Evolutionary conservation across 495 filamentous ascomycete genomes (phyloP), one percentile per base, ranked within the genome.

Genomic region (Xylaria acuta): DNA sequence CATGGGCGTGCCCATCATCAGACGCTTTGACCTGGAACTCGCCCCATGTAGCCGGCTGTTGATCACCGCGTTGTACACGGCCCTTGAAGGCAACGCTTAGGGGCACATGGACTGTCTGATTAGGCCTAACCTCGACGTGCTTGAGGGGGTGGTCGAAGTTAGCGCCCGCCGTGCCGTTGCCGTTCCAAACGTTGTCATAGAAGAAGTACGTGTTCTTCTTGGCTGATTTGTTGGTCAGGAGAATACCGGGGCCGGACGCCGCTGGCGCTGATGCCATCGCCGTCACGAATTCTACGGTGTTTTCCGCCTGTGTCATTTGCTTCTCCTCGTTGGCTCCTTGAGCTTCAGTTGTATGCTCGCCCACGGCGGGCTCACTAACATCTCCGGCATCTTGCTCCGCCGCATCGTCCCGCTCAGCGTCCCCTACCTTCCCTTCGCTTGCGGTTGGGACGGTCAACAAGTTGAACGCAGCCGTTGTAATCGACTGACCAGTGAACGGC

Each of bases 161-260:
- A 32, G 82, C 79, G 14, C 82, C 82, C 1, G 75, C 82, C 49
- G 75, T 77, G 54, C 82, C 83, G 69, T 84, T 77, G 69, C 82
- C 83, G 73, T 85, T 84, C 80, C 82, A 82, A 71, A 75, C 77
- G 73, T 83, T 84, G 45, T 82, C 67, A 77, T 80, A 82, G 77
- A 81, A 84, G 69, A 73, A 82, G 73, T 81, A 83, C 0, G 62
- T 74, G 51, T 78, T 64, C 62, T 76, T 64, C 41, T 75, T 71
- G 30, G 27, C 12, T 7, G 80, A 79, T 22, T 77, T 80, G 56
- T 83, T 82, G 62, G 75, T 78, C 5, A 83, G 74, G 34, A 76
- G 72, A 27, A 83, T 82, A 14, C 82, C 82, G 9, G 82, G 80
- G 7, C 78, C 80, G 22, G 36, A 53, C 20, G 58, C 72, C 6